These are phyloP conservation scores for Penicillium simplicissimum DNA, from an alignment of 495 filamentous ascomycete species.

Conservation along the genomic window DNA sequence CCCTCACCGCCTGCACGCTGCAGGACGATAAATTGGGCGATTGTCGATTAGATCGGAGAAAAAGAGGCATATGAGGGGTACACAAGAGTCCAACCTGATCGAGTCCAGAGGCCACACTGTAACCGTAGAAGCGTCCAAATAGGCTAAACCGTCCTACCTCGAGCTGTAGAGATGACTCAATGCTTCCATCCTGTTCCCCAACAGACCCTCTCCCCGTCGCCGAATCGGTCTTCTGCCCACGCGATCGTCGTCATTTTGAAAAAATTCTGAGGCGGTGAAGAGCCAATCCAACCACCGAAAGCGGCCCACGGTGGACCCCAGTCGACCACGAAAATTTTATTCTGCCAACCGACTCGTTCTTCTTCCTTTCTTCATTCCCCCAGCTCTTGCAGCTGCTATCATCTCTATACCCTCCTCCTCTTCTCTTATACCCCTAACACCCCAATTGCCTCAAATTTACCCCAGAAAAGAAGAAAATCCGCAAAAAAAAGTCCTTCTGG, in stretches of 20 bases:
- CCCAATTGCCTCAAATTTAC: not conserved
- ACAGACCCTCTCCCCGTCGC: not conserved
- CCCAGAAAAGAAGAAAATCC: not conserved
- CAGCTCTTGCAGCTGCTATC: slow-evolving; percentile 30
- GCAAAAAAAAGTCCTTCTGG: slow-evolving; percentile 31
- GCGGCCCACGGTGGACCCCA: slow-evolving; percentile 15
- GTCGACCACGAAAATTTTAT: slow-evolving; percentile 29
- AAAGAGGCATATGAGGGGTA: not conserved
- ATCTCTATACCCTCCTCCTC: slow-evolving; percentile 1
- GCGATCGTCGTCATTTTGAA: slow-evolving; percentile 6
- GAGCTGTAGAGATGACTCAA: not conserved
- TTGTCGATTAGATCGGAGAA: not conserved
- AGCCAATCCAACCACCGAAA: slow-evolving; percentile 10
- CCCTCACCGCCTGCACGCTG: slow-evolving; percentile 19
- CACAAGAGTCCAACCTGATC: not conserved
- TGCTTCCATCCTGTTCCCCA: not conserved
- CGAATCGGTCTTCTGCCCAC: not conserved
- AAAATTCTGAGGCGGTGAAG: slow-evolving; percentile 24
- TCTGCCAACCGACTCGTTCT: slow-evolving; percentile 21
- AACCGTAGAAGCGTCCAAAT: not conserved
- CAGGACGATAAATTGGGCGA: slow-evolving; percentile 4
- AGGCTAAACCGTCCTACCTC: not conserved
- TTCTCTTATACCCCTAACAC: slow-evolving; percentile 7
- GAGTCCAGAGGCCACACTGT: not conserved
- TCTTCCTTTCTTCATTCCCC: slow-evolving; percentile 23